phyloP scores from a whole-genome alignment of 306 rosid genomes.

The Trichosanthes truncata region DNA sequence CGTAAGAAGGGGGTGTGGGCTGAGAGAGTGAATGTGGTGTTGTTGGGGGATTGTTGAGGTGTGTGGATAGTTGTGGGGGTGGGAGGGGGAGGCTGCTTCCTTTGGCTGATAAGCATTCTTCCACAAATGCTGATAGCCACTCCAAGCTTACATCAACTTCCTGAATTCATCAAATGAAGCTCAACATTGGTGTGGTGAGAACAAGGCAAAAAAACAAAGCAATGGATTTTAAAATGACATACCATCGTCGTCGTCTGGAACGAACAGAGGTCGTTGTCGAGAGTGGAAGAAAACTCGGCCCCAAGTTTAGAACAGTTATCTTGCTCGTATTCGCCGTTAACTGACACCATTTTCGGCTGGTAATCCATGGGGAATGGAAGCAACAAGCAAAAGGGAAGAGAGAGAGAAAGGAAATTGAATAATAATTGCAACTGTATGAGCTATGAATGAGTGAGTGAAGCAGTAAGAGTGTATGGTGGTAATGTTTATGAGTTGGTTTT shows the following conservation, averaged over 20 bases:
- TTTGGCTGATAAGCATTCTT: slow-evolving; percentile 57
- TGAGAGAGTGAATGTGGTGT: background rate
- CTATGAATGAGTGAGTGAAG: background rate
- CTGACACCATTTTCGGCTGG: slow-evolving; percentile 30
- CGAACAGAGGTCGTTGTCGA: slow-evolving; percentile 56
- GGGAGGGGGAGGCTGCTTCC: slow-evolving; percentile 38
- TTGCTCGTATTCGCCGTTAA: slow-evolving; percentile 34
- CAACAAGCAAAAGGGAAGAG: background rate
- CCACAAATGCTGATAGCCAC: slow-evolving; percentile 66
- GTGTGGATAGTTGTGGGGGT: slow-evolving; percentile 21
- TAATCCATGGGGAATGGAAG: slow-evolving; percentile 33
- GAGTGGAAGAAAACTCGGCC: slow-evolving; percentile 19
- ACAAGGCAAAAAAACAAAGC: background rate
- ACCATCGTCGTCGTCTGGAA: slow-evolving; percentile 48
- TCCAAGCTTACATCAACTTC: slow-evolving; percentile 61
- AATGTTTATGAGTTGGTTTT: background rate
- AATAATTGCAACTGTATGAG: background rate
- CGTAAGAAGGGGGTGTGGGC: slow-evolving; percentile 8
- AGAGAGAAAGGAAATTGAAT: slow-evolving; percentile 1
- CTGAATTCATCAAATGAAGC: slow-evolving; percentile 19
- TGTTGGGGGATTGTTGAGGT: slow-evolving; percentile 11
- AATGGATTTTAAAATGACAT: background rate
- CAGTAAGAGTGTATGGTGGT: background rate
- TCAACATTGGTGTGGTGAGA: background rate
- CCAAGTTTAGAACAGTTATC: slow-evolving; percentile 28